These are phyloP conservation scores for Pseudisothecium myosuroides DNA, from an alignment of 225 moss, liverwort and hornwort species.

Conservation along the genomic window DNA sequence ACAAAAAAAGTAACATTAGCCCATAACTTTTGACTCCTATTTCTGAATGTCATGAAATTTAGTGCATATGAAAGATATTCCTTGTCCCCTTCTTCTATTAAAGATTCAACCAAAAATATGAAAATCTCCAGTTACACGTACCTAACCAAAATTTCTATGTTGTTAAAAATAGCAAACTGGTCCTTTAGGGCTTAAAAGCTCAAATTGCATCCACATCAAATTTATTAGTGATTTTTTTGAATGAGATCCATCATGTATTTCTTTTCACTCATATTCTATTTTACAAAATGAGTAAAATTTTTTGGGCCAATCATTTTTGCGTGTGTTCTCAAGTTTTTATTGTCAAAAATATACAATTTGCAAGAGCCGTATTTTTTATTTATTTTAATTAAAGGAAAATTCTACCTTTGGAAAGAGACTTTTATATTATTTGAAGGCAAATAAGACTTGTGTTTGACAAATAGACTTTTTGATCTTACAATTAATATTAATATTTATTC, in stretches of 20 bases:
- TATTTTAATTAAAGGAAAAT: neutral
- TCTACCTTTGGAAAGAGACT: accelerated
- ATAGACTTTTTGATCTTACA: too few species aligned
- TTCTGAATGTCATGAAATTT: too few species aligned
- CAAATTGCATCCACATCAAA: neutral
- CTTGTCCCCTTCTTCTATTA: too few species aligned
- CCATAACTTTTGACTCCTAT: too few species aligned
- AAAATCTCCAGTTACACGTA: too few species aligned
- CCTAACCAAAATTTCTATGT: too few species aligned
- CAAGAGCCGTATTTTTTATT: accelerated
- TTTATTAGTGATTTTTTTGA: too few species aligned
- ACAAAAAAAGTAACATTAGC: too few species aligned
- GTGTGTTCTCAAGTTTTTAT: accelerated
- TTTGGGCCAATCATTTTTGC: neutral
- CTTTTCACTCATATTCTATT: neutral
- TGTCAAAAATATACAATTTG: neutral
- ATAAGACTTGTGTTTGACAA: neutral
- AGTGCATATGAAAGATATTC: too few species aligned
- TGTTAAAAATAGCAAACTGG: too few species aligned
- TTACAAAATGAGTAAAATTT: too few species aligned
- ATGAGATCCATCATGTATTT: accelerated
- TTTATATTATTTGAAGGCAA: neutral
- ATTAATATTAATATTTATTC: neutral
- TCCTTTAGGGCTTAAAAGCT: neutral
- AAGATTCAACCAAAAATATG: too few species aligned